Evolutionary conservation across 1,284 basidiomycete genomes (phyloP).

Genomic region (Pseudozyma hubeiensis): DNA sequence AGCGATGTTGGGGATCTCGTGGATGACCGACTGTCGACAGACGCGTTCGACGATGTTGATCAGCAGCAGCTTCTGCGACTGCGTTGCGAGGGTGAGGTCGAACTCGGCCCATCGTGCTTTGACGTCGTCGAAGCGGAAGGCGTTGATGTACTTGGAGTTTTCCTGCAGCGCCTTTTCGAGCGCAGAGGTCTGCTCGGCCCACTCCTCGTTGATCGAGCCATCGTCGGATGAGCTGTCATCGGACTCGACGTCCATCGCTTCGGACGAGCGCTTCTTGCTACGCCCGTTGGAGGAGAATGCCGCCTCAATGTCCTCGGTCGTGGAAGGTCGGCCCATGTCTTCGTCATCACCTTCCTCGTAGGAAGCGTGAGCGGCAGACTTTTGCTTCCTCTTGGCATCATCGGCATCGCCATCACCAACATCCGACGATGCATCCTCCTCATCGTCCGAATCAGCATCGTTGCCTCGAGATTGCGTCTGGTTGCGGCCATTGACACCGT

Average conservation of each 20-base stretch:
- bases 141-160: constrained; percentile 72
- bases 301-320: constrained; percentile 76
- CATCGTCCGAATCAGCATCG: constrained; percentile 58
- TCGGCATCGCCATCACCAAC: constrained; percentile 81
- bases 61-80: constrained; percentile 66
- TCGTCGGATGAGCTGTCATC: constrained; percentile 52
- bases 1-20: constrained; percentile 65
- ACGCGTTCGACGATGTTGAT: constrained; percentile 67
- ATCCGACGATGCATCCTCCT: constrained; percentile 52
- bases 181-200: constrained; percentile 66
- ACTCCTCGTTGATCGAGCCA: constrained; percentile 61
- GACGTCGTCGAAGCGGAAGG: constrained; percentile 79
- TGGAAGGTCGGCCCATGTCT: constrained; percentile 67
- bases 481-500: constrained; percentile 15
- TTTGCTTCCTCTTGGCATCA: constrained; percentile 74
- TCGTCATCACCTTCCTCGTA: constrained; percentile 74
- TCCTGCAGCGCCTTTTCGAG: constrained; percentile 72
- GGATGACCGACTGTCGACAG: constrained; percentile 64
- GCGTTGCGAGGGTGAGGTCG: constrained; percentile 58
- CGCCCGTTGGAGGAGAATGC: constrained; percentile 71
- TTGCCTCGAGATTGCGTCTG: constrained; percentile 31
- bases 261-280: constrained; percentile 33
- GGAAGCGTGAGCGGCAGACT: constrained; percentile 77
- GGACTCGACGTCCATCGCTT: constrained; percentile 55
- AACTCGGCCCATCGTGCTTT: constrained; percentile 71